These are phyloP conservation scores for Zygnema circumcarinatum DNA, from an alignment of 139 green algal genomes.

Conservation along the genomic window DNA sequence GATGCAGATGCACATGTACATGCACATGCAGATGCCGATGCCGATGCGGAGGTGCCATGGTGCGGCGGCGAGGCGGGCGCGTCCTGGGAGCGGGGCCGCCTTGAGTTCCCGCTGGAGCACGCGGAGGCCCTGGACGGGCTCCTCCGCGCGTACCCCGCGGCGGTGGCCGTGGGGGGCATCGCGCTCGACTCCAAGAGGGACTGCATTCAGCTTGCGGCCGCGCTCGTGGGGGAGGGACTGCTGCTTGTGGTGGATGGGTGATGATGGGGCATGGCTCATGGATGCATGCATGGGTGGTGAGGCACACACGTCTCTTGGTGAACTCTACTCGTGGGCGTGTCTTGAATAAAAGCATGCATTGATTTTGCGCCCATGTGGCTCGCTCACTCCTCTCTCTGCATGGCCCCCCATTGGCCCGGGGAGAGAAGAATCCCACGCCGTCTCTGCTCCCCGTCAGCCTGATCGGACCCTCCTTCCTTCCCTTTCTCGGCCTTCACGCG, in stretches of 20 bases:
- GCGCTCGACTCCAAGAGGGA: constrained; percentile 2
- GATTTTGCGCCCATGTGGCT: no score
- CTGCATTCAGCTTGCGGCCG: not conserved
- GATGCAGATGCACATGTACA: no score
- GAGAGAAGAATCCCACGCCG: no score
- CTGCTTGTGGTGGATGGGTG: not conserved
- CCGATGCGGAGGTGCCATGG: not conserved
- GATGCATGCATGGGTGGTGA: not conserved
- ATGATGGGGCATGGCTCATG: not conserved
- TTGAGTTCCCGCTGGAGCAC: constrained; percentile 24
- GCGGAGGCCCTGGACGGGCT: constrained; percentile 19
- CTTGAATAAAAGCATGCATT: no score
- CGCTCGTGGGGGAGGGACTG: not conserved
- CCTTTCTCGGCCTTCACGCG: no score
- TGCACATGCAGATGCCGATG: not conserved
- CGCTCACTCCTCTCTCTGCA: no score
- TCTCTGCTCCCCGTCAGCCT: no score
- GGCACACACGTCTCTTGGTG: not conserved
- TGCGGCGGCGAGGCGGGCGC: not conserved
- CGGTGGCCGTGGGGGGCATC: not conserved
- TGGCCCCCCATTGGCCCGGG: no score
- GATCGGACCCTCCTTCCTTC: no score
- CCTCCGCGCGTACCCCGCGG: not conserved
- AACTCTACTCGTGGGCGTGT: not conserved
- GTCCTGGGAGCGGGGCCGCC: not conserved